Evolutionary conservation across 306 rosid genomes (phyloP).

Genomic region (Geum urbanum): DNA sequence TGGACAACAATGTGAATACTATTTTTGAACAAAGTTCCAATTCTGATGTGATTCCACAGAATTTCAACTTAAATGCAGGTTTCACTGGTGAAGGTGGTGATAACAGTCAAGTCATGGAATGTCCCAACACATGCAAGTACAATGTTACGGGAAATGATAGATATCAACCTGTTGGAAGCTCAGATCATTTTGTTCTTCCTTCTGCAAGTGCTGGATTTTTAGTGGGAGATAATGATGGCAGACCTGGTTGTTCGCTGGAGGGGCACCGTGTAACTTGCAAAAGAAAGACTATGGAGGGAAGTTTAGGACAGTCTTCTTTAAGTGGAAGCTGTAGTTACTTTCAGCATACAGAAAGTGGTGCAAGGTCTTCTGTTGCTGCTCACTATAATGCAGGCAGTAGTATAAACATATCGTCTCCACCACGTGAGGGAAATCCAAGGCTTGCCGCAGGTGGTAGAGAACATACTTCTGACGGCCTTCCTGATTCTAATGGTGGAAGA

Average conservation of each 20-base stretch:
- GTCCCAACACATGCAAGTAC: conserved; percentile 49
- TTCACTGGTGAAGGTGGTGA: conserved; percentile 38
- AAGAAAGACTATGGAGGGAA: conserved; percentile 76
- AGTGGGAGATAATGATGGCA: conserved; percentile 48
- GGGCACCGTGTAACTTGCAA: conserved; percentile 70
- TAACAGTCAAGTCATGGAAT: conserved; percentile 42
- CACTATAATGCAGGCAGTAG: conserved; percentile 40
- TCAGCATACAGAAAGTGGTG: conserved; percentile 53
- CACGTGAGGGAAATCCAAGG: conserved; percentile 51
- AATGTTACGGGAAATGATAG: conserved; percentile 52
- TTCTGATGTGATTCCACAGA: conserved; percentile 44
- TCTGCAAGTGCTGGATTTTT: conserved; percentile 44
- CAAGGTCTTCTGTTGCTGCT: conserved; percentile 52
- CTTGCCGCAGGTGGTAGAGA: conserved; percentile 49
- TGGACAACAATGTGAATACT: conserved; percentile 49
- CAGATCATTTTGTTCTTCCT: conserved; percentile 59
- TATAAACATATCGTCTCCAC: conserved; percentile 41
- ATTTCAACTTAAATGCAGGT: conserved; percentile 63
- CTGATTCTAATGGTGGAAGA: conserved; percentile 48
- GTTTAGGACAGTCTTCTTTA: conserved; percentile 58
- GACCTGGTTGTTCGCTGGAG: conserved; percentile 68
- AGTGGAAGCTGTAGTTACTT: conserved; percentile 71
- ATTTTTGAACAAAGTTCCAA: conserved; percentile 48
- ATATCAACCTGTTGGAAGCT: conserved; percentile 35
- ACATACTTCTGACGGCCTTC: conserved; percentile 39